Conservation (phyloP, 1,284 basidiomycete species). For the Leccinum fuscescens region DNA sequence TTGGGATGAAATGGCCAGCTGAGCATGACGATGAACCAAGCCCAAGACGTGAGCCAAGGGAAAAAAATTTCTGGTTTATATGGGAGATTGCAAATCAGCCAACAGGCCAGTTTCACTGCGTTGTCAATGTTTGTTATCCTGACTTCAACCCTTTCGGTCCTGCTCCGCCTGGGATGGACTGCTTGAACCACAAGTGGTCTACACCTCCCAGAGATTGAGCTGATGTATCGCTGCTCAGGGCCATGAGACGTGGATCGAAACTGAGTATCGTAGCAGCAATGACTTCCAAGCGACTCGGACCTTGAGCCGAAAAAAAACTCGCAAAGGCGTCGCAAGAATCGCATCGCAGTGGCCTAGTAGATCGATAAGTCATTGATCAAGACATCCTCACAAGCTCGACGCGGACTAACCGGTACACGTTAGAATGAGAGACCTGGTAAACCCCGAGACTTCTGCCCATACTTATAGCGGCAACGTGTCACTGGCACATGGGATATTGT, state of each 20-base stretch:
- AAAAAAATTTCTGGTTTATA: not conserved
- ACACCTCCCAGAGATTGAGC: slow-evolving; percentile 22
- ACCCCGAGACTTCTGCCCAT: not conserved
- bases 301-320: too few relatives aligned
- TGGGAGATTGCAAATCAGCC: slow-evolving; percentile 14
- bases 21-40: slow-evolving; percentile 16
- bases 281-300: not conserved
- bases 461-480: slow-evolving; percentile 9
- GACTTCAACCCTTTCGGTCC: not conserved
- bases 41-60: slow-evolving; percentile 21
- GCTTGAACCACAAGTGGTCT: slow-evolving; percentile 26
- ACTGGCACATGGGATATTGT: not conserved
- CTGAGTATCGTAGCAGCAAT: slow-evolving; percentile 22
- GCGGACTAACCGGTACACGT: slow-evolving; percentile 14
- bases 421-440: not conserved
- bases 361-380: not conserved
- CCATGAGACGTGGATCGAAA: slow-evolving; percentile 19
- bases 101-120: slow-evolving; percentile 19
- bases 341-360: slow-evolving; percentile 1
- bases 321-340: too few relatives aligned
- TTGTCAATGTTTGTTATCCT: not conserved
- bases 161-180: slow-evolving; percentile 10
- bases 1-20: slow-evolving; percentile 15
- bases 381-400: not conserved
- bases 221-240: slow-evolving; percentile 21